These are phyloP conservation scores for Tylopilus balloui DNA, from an alignment of 768 basidiomycete species.

Conservation along the genomic window DNA sequence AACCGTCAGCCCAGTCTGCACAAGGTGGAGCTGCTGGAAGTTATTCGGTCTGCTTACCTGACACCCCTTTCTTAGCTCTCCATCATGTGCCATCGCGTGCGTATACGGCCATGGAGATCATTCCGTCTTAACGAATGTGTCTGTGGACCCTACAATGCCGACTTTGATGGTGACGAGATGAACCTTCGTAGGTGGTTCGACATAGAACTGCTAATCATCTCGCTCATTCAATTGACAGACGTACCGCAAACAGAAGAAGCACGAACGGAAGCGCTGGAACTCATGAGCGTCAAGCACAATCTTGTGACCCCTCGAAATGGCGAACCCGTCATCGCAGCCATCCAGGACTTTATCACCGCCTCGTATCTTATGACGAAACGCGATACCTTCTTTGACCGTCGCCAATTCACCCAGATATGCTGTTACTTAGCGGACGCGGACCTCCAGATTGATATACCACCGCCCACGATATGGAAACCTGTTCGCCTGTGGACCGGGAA, in stretches of 20 bases:
- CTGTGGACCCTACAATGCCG: constrained; percentile 97
- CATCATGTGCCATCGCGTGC: constrained; percentile 98
- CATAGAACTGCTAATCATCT: background rate
- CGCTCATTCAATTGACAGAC: constrained; percentile 45
- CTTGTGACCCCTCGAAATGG: constrained; percentile 97
- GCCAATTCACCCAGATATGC: constrained; percentile 95
- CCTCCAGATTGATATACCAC: constrained; percentile 91
- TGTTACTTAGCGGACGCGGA: constrained; percentile 91
- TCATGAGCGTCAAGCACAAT: constrained; percentile 97
- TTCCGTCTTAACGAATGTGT: constrained; percentile 99
- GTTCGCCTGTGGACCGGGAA: constrained; percentile 95
- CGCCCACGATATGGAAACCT: constrained; percentile 92
- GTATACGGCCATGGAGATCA: constrained; percentile 94
- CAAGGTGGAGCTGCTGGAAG: constrained; percentile 48
- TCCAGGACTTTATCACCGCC: constrained; percentile 99
- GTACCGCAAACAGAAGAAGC: constrained; percentile 99
- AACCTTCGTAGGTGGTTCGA: constrained; percentile 73
- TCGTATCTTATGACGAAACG: constrained; percentile 91
- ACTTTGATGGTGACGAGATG: constrained; percentile 99
- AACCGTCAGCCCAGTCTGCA: constrained; percentile 99
- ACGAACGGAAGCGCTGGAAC: constrained; percentile 90
- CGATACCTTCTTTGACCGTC: constrained; percentile 89
- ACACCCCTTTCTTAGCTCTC: constrained; percentile 57
- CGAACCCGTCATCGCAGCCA: constrained; percentile 98
- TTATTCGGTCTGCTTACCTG: background rate